A percentile compares a stretch with the other conserved stretches of the same genome.
Evolutionary conservation across 2,329 filamentous ascomycete genomes (phyloP).

Genomic region (Claviceps paspali): DNA sequence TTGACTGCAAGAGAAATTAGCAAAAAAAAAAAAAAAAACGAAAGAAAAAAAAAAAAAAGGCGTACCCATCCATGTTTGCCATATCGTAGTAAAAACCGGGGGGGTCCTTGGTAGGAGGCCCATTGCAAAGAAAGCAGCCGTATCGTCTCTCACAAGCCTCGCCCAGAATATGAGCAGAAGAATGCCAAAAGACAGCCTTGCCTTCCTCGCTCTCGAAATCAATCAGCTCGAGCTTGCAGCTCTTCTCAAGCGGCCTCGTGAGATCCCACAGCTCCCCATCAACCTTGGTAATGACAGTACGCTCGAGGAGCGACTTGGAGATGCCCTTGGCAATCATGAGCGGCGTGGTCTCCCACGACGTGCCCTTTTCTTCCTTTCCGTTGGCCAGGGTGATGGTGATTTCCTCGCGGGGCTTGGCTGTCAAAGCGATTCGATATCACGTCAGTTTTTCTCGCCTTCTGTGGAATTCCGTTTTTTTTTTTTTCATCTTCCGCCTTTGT

Average conservation of each 20-base stretch:
- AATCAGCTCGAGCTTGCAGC: conserved; percentile 71
- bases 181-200: conserved; percentile 97
- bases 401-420: conserved; percentile 51
- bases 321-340: conserved; percentile 62
- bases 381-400: conserved; percentile 62
- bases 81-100: conserved; percentile 94
- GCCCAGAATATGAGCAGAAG: conserved; percentile 86
- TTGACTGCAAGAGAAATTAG: conserved; percentile 31
- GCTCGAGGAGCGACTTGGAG: conserved; percentile 72
- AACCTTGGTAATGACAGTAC: conserved; percentile 72
- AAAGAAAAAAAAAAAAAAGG: neutral
- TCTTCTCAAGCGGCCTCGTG: conserved; percentile 75
- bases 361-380: conserved; percentile 56
- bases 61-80: conserved; percentile 38
- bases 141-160: conserved; percentile 85
- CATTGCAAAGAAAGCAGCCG: conserved; percentile 84
- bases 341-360: conserved; percentile 84
- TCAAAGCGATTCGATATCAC: conserved; percentile 16
- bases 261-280: conserved; percentile 86
- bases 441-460: neutral
- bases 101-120: conserved; percentile 68
- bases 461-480: neutral
- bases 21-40: no score
- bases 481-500: no score
- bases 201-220: conserved; percentile 53